Evolutionary conservation across 2,329 filamentous ascomycete genomes (phyloP).

Genomic region (Fusarium miscanthi): DNA sequence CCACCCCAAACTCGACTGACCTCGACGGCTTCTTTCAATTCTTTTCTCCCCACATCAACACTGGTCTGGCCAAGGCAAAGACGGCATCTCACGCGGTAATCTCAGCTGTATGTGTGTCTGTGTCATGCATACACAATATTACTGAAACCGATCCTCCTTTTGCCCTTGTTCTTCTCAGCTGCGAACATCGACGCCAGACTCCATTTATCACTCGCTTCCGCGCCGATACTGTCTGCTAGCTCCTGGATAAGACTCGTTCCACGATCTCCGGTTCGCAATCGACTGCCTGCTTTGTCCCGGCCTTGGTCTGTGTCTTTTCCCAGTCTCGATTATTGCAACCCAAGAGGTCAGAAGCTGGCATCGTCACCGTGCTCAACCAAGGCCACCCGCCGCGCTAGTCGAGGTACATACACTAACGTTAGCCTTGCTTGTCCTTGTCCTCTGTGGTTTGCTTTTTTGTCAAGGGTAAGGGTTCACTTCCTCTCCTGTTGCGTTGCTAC

Average conservation of each 20-base stretch:
- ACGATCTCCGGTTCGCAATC: constrained; percentile 14
- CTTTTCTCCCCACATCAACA: constrained; percentile 36
- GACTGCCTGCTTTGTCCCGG: constrained; percentile 31
- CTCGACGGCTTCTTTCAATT: constrained; percentile 32
- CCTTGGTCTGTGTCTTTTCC: constrained; percentile 40
- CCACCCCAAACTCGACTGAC: constrained; percentile 21
- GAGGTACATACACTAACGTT: constrained; percentile 36
- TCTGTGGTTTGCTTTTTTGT: constrained; percentile 44
- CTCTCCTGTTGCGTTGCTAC: constrained; percentile 40
- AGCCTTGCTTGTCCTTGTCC: constrained; percentile 38
- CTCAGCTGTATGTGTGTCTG: constrained; percentile 36
- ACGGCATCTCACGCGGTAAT: constrained; percentile 39
- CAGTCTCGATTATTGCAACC: constrained; percentile 23
- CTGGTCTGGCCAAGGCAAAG: constrained; percentile 18
- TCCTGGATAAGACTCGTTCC: constrained; percentile 21
- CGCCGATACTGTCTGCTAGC: constrained; percentile 12
- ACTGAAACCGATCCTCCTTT: constrained; percentile 23
- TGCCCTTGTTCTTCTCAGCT: constrained; percentile 17
- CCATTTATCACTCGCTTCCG: constrained; percentile 21
- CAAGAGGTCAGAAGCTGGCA: constrained; percentile 36
- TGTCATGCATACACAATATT: constrained; percentile 36
- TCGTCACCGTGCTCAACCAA: constrained; percentile 43
- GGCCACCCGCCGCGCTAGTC: constrained; percentile 38
- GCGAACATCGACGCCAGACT: constrained; percentile 27
- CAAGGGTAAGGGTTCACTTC: constrained; percentile 44